These are phyloP conservation scores for Suillus fuscotomentosus DNA, from an alignment of 768 basidiomycete genomes.

Conservation along the genomic window DNA sequence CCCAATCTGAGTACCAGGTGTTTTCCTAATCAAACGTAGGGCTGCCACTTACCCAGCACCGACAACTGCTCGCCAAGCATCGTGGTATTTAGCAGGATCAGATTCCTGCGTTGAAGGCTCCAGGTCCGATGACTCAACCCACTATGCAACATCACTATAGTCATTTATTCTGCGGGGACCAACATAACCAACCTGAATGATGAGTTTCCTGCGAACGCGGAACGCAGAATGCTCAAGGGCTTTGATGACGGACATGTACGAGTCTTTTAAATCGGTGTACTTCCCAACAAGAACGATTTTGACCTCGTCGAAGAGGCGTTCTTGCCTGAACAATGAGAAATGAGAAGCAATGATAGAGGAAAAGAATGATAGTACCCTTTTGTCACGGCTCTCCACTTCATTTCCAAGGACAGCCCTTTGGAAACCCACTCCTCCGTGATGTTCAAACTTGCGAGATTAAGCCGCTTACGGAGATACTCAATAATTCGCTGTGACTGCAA, in stretches of 20 bases:
- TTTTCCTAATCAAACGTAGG: neutral
- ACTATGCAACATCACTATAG: constrained; percentile 43
- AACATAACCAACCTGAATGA: constrained; percentile 59
- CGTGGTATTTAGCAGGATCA: constrained; percentile 87
- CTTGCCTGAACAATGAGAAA: constrained; percentile 59
- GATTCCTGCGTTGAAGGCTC: constrained; percentile 78
- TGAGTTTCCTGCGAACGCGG: constrained; percentile 82
- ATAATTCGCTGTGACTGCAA: constrained; percentile 92
- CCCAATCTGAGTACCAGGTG: constrained; percentile 9
- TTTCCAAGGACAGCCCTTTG: constrained; percentile 63
- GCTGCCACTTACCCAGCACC: constrained; percentile 67
- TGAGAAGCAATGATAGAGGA: neutral
- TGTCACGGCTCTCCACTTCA: constrained; percentile 83
- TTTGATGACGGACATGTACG: constrained; percentile 98
- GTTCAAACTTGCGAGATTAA: constrained; percentile 64
- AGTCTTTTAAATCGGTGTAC: constrained; percentile 95
- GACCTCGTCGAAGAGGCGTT: constrained; percentile 86
- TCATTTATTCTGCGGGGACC: constrained; percentile 8
- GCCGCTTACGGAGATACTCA: constrained; percentile 74
- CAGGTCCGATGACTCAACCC: constrained; percentile 94
- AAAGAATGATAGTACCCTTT: constrained; percentile 48
- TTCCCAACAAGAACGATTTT: constrained; percentile 93
- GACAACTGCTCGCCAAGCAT: constrained; percentile 92
- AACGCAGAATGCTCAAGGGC: constrained; percentile 96
- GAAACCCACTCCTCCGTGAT: constrained; percentile 56